Conservation (phyloP, 2,329 filamentous ascomycete species). For the Verticillium nubilum region DNA sequence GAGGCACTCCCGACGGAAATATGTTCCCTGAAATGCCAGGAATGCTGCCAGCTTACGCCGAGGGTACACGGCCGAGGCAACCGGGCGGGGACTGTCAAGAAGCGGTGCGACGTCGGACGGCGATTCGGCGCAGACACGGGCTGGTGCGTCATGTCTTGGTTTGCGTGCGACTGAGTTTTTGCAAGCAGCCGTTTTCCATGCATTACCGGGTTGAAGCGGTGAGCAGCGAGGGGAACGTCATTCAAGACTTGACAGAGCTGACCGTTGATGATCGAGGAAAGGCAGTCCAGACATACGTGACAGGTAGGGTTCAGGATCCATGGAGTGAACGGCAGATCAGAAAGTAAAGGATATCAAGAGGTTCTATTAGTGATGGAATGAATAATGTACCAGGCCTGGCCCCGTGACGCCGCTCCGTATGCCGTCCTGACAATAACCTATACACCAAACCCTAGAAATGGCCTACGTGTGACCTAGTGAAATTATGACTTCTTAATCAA, state of each 20-base stretch:
- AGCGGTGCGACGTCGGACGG: not conserved
- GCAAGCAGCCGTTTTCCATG: too few relatives aligned
- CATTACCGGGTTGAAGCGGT: not conserved
- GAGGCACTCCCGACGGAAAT: too few relatives aligned
- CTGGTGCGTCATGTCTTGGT: not conserved
- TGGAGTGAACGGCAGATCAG: too few relatives aligned
- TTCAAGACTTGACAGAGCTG: too few relatives aligned
- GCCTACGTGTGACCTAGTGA: not conserved
- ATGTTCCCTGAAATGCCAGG: too few relatives aligned
- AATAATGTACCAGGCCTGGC: not conserved
- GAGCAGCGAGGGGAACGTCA: not conserved
- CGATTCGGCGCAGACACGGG: not conserved
- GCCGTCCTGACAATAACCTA: not conserved
- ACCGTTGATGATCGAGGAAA: too few relatives aligned
- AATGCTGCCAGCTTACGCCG: not conserved
- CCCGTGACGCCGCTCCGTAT: not conserved
- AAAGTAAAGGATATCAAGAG: conserved; percentile 17
- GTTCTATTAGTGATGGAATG: conserved; percentile 19
- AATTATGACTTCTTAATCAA: not conserved
- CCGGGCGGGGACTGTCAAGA: not conserved
- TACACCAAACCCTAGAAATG: not conserved
- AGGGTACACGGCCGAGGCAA: not conserved
- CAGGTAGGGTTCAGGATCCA: too few relatives aligned
- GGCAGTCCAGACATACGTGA: too few relatives aligned
- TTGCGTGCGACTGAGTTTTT: not conserved